Evolutionary conservation across 345 rosid genomes (phyloP), one percentile per base, ranked within the genome.

Genomic region (Bruguiera gymnorhiza): DNA sequence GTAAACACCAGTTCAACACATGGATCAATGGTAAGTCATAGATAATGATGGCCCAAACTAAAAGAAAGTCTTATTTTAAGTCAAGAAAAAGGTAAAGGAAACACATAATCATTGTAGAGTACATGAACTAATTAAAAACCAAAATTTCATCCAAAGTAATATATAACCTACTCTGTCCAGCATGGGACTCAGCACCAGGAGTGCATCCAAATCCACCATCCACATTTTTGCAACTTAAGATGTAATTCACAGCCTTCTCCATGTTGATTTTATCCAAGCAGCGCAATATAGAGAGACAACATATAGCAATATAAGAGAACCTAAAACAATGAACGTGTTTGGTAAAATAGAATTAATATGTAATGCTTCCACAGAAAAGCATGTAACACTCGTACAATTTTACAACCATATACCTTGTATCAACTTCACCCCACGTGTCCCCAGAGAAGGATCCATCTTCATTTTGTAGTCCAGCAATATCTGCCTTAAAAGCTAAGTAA

Each of bases 201-300:
- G 87, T 84, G 79, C 99, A 87, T 66, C 99, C 98, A 72, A 95
- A 95, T 68, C 99, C 99, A 66, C 99, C 97, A 67, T 92, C 99
- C 56, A 84, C 71, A 76, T 90, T 95, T 86, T 85, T 86, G 91
- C 99, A 95, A 70, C 97, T 87, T 54, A 95, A 75, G 26, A 92
- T 86, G 74, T 87, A 95, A 66, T 79, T 71, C 73, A 88, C 97
- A 1, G 96, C 98, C 77, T 84, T 95, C 77, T 79, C 83, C 68
- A 90, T 90, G 64, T 88, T 84, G 77, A 95, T 83, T 60, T 84
- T 85, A 57, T 87, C 89, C 68, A 92, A 76, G 65, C 80, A 70
- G 23, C 81, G 78, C 62, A 92, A 63, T 76, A 92, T 63, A 36
- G 97, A 85, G 27, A 95, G 96, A 82, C 96, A 88, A 62, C 98